Percentiles rank a stretch among this genome's conserved stretches.
Conservation (phyloP, 1,139 yeast species). For the Wickerhamomyces sp. region DNA sequence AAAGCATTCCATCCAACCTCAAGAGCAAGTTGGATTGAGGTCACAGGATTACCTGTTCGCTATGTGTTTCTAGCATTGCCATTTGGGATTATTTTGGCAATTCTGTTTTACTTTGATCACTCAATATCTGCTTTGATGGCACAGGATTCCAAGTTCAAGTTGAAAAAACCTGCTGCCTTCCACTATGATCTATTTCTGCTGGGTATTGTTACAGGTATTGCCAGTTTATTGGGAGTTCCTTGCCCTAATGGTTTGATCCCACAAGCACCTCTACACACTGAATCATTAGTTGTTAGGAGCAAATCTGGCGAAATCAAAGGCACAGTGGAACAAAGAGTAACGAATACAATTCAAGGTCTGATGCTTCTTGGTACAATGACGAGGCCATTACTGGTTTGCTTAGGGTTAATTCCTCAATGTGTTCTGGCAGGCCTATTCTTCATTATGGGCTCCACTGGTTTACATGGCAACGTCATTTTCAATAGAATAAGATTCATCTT, state of each 20-base stretch:
- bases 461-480: conserved; percentile 63
- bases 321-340: conserved; percentile 86
- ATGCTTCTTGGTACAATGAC: conserved; percentile 86
- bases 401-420: conserved; percentile 90
- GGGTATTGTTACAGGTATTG: conserved; percentile 80
- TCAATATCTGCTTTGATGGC: conserved; percentile 92
- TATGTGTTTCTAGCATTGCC: conserved; percentile 88
- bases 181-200: conserved; percentile 89
- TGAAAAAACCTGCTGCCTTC: conserved; percentile 81
- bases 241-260: conserved; percentile 97
- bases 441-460: conserved; percentile 85
- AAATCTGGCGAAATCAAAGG: conserved; percentile 35
- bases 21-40: conserved; percentile 42
- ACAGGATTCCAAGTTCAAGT: conserved; percentile 75
- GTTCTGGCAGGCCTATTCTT: conserved; percentile 89
- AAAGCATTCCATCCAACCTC: conserved; percentile 75
- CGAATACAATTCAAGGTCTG: conserved; percentile 81
- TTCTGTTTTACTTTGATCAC: conserved; percentile 89
- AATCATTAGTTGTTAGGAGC: conserved; percentile 59
- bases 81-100: conserved; percentile 80
- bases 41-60: conserved; percentile 60
- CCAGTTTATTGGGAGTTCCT: conserved; percentile 87
- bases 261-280: conserved; percentile 93
- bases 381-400: conserved; percentile 74
- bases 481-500: conserved; percentile 59